A percentile compares a stretch with the other conserved stretches of the same genome.
phyloP scores from a whole-genome alignment of 2,329 filamentous ascomycete genomes.

The Zymoseptoria brevis region DNA sequence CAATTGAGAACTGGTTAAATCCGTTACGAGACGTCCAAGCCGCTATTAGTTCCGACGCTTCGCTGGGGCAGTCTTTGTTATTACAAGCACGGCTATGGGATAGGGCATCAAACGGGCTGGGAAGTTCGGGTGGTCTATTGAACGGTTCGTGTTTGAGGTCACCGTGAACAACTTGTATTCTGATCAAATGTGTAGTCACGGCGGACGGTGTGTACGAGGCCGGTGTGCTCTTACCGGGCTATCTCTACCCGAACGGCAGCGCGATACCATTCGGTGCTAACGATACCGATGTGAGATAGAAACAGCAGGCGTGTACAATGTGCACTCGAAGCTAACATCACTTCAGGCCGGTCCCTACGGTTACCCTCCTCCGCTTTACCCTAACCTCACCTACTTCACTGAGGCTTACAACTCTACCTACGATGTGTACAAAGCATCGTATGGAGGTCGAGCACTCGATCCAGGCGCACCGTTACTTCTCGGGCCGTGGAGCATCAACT shows the following conservation, averaged over 20 bases:
- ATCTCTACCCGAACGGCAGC: conserved; percentile 47
- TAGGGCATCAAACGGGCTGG: conserved; percentile 53
- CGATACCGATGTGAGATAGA: conserved; percentile 1
- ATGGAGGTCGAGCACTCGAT: conserved; percentile 37
- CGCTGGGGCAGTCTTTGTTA: conserved; percentile 44
- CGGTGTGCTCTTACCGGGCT: neutral
- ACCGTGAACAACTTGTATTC: neutral
- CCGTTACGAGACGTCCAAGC: conserved; percentile 60
- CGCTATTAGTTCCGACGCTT: conserved; percentile 52
- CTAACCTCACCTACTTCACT: conserved; percentile 61
- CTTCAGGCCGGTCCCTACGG: conserved; percentile 36
- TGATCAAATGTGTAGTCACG: neutral
- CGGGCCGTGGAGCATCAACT: conserved; percentile 67
- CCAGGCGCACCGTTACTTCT: conserved; percentile 56
- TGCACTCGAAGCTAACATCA: conserved; percentile 13
- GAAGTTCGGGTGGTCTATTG: conserved; percentile 47
- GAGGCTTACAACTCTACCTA: conserved; percentile 30
- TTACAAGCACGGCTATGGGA: conserved; percentile 69
- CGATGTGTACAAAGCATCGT: conserved; percentile 32
- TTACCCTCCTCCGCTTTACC: conserved; percentile 66
- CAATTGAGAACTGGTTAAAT: conserved; percentile 51
- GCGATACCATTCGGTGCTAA: conserved; percentile 54
- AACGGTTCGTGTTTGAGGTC: conserved; percentile 34
- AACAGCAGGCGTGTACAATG: neutral
- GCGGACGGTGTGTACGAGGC: neutral